These are phyloP conservation scores for Cryptosporidium parvum DNA, from an alignment of 169 alveolate genomes.

Conservation along the genomic window DNA sequence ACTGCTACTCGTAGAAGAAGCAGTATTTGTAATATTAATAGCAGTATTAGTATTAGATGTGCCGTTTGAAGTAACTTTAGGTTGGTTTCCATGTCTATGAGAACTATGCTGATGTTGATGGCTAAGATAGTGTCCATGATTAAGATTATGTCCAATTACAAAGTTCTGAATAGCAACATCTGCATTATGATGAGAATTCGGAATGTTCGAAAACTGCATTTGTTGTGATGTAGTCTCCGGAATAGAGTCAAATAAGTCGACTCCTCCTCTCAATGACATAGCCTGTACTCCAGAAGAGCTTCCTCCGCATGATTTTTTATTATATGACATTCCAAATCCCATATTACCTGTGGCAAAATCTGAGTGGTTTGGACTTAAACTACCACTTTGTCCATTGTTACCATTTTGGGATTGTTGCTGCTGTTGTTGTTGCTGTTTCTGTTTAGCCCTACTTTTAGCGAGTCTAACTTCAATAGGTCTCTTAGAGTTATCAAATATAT, in stretches of 20 bases:
- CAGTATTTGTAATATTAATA: background rate
- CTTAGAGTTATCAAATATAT: conserved; percentile 52
- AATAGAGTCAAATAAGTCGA: background rate
- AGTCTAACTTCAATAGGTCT: conserved; percentile 73
- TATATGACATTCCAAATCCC: background rate
- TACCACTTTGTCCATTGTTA: background rate
- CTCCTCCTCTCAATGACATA: background rate
- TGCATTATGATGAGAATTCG: background rate
- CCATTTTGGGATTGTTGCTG: background rate
- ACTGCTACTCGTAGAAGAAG: background rate
- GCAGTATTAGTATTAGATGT: background rate
- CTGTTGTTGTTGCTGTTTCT: conserved; percentile 15
- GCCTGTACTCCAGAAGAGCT: background rate
- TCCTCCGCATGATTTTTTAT: background rate
- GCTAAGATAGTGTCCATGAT: background rate
- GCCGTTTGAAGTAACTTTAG: background rate
- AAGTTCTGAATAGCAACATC: conserved; percentile 1
- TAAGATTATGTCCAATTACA: background rate
- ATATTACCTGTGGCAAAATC: background rate
- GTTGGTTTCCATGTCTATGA: background rate
- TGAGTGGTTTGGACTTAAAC: background rate
- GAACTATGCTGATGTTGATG: background rate
- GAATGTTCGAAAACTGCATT: background rate
- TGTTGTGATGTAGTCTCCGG: background rate
- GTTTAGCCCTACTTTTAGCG: conserved; percentile 63